Conservation (phyloP, 164 flowering plant genomes). For the Vitis amurensis region DNA sequence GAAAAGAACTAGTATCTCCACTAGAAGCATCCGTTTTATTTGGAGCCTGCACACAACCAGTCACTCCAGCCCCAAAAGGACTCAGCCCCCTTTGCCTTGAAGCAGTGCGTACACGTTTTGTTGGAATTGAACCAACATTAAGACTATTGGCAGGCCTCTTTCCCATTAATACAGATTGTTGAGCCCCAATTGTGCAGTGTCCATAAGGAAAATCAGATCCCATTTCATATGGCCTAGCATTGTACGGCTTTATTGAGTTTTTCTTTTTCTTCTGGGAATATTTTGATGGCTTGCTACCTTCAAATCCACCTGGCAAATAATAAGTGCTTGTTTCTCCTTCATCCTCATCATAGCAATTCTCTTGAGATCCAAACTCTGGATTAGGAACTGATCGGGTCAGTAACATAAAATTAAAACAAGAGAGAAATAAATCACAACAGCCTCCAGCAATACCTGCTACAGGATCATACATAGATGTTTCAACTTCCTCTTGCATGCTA, state of each 20-base stretch:
- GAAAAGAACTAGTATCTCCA: conserved; percentile 93
- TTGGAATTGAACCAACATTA: conserved; percentile 75
- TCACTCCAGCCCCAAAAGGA: conserved; percentile 52
- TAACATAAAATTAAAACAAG: conserved; percentile 4
- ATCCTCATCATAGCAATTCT: conserved; percentile 65
- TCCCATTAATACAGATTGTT: conserved; percentile 39
- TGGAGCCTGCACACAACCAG: conserved; percentile 44
- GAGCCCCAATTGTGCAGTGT: conserved; percentile 39
- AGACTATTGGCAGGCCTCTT: conserved; percentile 67
- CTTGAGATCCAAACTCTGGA: conserved; percentile 57
- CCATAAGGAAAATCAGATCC: conserved; percentile 55
- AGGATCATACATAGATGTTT: conserved; percentile 58
- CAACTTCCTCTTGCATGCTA: conserved; percentile 69
- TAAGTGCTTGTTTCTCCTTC: conserved; percentile 71
- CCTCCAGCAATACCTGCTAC: conserved; percentile 50
- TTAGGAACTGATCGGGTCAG: conserved; percentile 9
- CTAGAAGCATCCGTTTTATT: conserved; percentile 87
- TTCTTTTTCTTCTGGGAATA: conserved; percentile 60
- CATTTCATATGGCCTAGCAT: conserved; percentile 50
- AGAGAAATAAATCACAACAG: background rate
- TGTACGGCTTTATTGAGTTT: conserved; percentile 36
- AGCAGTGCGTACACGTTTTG: conserved; percentile 90
- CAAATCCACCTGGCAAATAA: conserved; percentile 59
- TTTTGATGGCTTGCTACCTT: conserved; percentile 53
- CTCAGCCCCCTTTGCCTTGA: conserved; percentile 79